phyloP scores from a whole-genome alignment of 2,329 filamentous ascomycete species.

The Colletotrichum shisoi region DNA sequence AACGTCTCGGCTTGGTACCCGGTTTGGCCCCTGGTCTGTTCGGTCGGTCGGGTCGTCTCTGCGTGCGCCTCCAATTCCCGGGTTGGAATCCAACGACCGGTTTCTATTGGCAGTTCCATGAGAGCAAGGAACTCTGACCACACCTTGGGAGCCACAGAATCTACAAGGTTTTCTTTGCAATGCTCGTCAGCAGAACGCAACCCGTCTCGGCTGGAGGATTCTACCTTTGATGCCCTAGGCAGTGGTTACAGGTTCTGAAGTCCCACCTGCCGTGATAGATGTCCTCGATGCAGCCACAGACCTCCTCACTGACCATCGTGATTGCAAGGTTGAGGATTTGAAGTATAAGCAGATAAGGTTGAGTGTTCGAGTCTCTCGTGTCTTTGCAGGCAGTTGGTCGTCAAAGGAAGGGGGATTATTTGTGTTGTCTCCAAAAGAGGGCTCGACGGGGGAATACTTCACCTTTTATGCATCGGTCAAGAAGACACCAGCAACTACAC shows the following conservation, averaged over 20 bases:
- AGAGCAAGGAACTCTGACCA: slow-evolving; percentile 35
- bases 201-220: background rate
- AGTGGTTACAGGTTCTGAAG: slow-evolving; percentile 34
- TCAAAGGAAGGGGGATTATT: background rate
- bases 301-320: slow-evolving; percentile 31
- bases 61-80: slow-evolving; percentile 8
- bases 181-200: background rate
- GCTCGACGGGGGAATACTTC: too few species aligned
- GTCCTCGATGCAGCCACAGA: slow-evolving; percentile 41
- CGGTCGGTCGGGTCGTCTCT: slow-evolving; percentile 21
- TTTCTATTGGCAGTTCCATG: slow-evolving; percentile 19
- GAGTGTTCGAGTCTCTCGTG: background rate
- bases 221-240: slow-evolving; percentile 28
- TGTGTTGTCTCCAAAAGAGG: background rate
- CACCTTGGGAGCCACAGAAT: slow-evolving; percentile 28
- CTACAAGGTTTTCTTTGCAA: slow-evolving; percentile 17
- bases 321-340: background rate
- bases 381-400: too few species aligned
- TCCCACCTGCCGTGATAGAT: slow-evolving; percentile 31
- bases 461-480: slow-evolving; percentile 9
- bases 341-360: background rate
- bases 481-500: background rate
- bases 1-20: slow-evolving; percentile 23
- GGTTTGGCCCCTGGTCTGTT: slow-evolving; percentile 4
- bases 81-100: slow-evolving; percentile 11